Percentiles rank a stretch among this genome's conserved stretches.
Evolutionary conservation across 2,329 filamentous ascomycete genomes (phyloP).

Genomic region (Ciborinia camelliae): DNA sequence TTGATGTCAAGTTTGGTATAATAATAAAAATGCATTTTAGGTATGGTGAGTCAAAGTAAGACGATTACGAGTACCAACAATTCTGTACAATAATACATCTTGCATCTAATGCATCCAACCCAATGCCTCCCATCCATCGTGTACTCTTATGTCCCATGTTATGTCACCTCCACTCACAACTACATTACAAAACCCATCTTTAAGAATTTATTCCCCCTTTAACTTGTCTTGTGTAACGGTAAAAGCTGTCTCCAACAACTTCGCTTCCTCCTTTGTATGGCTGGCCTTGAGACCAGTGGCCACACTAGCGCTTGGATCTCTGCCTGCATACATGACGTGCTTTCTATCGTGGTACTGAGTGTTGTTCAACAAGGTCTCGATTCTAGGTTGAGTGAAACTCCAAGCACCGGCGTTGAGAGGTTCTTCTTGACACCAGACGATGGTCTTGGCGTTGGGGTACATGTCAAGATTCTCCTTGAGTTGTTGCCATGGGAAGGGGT

Average conservation of each 20-base stretch:
- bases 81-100: slow-evolving; percentile 34
- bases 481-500: slow-evolving; percentile 98
- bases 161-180: background rate
- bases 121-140: slow-evolving; percentile 4
- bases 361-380: slow-evolving; percentile 92
- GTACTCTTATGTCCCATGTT: background rate
- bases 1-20: background rate
- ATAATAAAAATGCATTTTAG: background rate
- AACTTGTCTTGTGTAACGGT: slow-evolving; percentile 65
- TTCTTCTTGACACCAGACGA: slow-evolving; percentile 97
- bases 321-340: slow-evolving; percentile 95
- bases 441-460: slow-evolving; percentile 96
- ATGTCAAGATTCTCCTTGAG: slow-evolving; percentile 93
- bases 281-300: slow-evolving; percentile 86
- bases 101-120: slow-evolving; percentile 22
- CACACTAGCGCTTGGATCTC: slow-evolving; percentile 88
- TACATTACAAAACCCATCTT: slow-evolving; percentile 13
- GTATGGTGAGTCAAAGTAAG: background rate
- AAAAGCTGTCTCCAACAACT: slow-evolving; percentile 67
- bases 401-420: slow-evolving; percentile 95
- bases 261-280: slow-evolving; percentile 90
- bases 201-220: slow-evolving; percentile 48
- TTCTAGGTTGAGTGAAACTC: slow-evolving; percentile 94
- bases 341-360: slow-evolving; percentile 90
- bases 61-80: slow-evolving; percentile 3